Evolutionary conservation across 345 rosid species (phyloP), one percentile per base, ranked within the genome.

Genomic region (Anastatica hierochuntica): DNA sequence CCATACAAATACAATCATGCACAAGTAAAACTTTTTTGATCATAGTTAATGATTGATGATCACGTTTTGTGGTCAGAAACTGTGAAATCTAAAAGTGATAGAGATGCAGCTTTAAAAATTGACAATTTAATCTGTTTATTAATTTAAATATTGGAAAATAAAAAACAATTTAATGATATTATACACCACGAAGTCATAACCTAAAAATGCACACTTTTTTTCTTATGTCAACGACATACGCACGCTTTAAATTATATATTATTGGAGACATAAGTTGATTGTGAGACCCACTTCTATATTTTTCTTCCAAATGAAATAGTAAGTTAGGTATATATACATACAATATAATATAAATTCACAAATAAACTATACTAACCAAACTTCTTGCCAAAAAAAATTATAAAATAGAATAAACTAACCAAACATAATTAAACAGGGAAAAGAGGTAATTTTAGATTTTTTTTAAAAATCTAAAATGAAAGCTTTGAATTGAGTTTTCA

Each of bases 1-100:
- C 44, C 37, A 14, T 14, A 24, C 19, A 49, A 13, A 14, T 14
- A 24, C 19, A 49, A 13, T 8, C 44, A 38, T 19, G 42, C 47
- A 31, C 24, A 56, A 21, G 47, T 30, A n/a, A 13, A 38, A 56
- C 56, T 21, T 49, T 56, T 64, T 40, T 39, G 49, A 64, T 49
- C 62, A 56, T 17, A 14, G 57, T 23, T 64, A 49, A 56, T 64
- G 52, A 56, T 49, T 64, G 52, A 56, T 49, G 51, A 44, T 49
- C 63, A 64, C 58, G 57, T 56, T 56, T 64, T 35, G 63, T 64
- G 69, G 69, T 23, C 69, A 42, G n/a, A 29, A 49, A 56, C 48
- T 34, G 6, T 1, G 45, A 17, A 33, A 33, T 17, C 35, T 23
- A 56, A 56, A 64, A 45, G 10, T 2, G 63, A 49, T 34, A n/a